Conservation (phyloP, 495 filamentous ascomycete species). For the Podospora australis region DNA sequence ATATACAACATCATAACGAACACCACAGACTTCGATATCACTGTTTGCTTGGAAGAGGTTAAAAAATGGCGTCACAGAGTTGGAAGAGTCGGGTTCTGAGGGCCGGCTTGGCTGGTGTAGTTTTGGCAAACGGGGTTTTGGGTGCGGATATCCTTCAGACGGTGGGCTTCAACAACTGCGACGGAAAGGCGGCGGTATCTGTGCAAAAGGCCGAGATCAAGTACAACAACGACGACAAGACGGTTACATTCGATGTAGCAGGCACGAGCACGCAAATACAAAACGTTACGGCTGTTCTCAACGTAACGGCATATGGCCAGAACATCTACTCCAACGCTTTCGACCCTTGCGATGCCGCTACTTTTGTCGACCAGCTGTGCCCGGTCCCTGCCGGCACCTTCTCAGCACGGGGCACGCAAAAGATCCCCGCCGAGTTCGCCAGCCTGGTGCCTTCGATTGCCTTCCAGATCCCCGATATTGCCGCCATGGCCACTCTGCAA, state of each 20-base stretch:
- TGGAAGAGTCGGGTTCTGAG: slow-evolving; percentile 24
- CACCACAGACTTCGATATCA: too few species aligned
- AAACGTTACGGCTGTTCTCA: slow-evolving; percentile 74
- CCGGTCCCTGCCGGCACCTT: slow-evolving; percentile 77
- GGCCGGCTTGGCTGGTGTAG: slow-evolving; percentile 30
- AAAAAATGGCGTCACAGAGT: not conserved
- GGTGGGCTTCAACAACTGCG: slow-evolving; percentile 70
- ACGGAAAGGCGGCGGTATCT: slow-evolving; percentile 56
- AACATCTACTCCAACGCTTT: slow-evolving; percentile 74
- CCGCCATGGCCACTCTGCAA: slow-evolving; percentile 74
- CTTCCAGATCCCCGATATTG: slow-evolving; percentile 85
- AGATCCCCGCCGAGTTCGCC: slow-evolving; percentile 63
- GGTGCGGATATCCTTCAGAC: slow-evolving; percentile 73
- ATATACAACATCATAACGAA: too few species aligned
- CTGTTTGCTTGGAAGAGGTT: too few species aligned
- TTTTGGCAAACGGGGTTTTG: slow-evolving; percentile 32
- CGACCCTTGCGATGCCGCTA: slow-evolving; percentile 65
- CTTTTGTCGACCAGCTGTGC: slow-evolving; percentile 68
- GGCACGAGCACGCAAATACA: slow-evolving; percentile 67
- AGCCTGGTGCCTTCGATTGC: slow-evolving; percentile 81
- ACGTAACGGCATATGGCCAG: slow-evolving; percentile 80
- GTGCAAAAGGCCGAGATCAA: slow-evolving; percentile 70
- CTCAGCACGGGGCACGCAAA: slow-evolving; percentile 59
- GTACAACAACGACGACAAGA: slow-evolving; percentile 66
- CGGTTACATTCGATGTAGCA: slow-evolving; percentile 74